Percentiles rank a stretch among this genome's conserved stretches.
Evolutionary conservation across 1,284 basidiomycete genomes (phyloP).

Genomic region (Ganoderma leucocontextum): DNA sequence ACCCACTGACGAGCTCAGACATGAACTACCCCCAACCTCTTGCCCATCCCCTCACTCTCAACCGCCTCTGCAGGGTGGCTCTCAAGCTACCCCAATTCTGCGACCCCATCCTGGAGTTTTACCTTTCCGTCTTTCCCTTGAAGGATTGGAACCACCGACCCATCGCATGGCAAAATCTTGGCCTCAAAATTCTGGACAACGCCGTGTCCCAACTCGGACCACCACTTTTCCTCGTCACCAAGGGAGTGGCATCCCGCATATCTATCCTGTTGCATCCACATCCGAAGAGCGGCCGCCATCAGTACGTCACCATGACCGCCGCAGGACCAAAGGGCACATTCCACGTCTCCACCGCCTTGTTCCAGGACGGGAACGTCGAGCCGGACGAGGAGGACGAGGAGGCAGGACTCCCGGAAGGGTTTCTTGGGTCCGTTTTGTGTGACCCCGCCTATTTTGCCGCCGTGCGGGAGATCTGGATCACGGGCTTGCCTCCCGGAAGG

Average conservation of each 20-base stretch:
- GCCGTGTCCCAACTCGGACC: not conserved
- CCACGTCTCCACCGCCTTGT: not conserved
- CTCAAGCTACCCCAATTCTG: not conserved
- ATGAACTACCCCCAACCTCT: not conserved
- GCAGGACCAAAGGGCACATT: not conserved
- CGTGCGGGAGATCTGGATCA: constrained; percentile 5
- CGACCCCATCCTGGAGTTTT: not conserved
- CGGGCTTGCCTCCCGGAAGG: not conserved
- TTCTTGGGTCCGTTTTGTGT: not conserved
- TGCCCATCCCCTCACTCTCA: not conserved
- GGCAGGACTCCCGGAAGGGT: not conserved
- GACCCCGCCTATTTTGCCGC: not conserved
- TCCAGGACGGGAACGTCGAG: not conserved
- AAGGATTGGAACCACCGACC: not conserved
- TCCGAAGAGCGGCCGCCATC: not conserved
- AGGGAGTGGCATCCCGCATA: not conserved
- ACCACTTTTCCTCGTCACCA: not conserved
- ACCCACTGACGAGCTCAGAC: not conserved
- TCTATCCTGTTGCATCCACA: not conserved
- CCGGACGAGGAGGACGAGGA: not conserved
- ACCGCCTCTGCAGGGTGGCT: not conserved
- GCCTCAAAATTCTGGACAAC: not conserved
- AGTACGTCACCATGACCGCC: not conserved
- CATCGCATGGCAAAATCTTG: not conserved
- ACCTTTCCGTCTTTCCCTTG: not conserved